phyloP scores from a whole-genome alignment of 345 rosid genomes.

The Linum tenue region DNA sequence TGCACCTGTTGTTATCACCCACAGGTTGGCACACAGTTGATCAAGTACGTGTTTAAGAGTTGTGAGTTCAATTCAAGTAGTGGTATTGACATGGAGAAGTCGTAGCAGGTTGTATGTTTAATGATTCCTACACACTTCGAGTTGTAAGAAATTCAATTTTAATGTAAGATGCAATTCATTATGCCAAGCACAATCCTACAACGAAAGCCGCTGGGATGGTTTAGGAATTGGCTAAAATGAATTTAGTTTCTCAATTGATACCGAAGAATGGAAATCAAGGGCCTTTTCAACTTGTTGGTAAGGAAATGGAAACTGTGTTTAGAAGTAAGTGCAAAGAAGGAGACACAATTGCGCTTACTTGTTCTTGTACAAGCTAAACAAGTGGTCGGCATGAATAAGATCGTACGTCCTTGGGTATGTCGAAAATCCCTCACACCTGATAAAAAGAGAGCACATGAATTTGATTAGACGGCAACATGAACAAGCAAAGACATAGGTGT shows the following conservation, averaged over 20 bases:
- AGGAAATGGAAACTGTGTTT: too few species aligned
- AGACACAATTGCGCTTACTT: slow-evolving; percentile 29
- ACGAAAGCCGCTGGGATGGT: not conserved
- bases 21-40: not conserved
- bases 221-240: too few species aligned
- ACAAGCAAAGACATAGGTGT: not conserved
- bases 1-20: slow-evolving; percentile 40
- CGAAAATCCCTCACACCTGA: slow-evolving; percentile 98
- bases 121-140: not conserved
- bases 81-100: not conserved
- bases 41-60: not conserved
- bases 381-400: slow-evolving; percentile 71
- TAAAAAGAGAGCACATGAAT: slow-evolving; percentile 12
- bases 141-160: not conserved
- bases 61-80: not conserved
- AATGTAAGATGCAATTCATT: not conserved
- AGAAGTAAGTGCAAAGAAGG: not conserved
- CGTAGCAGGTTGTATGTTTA: too few species aligned
- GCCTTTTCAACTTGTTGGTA: too few species aligned
- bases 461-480: not conserved
- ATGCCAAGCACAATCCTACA: not conserved
- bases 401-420: slow-evolving; percentile 97
- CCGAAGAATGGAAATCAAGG: too few species aligned
- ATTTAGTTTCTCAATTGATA: too few species aligned
- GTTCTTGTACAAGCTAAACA: slow-evolving; percentile 70